These are phyloP conservation scores for Eucalyptus brandiana DNA, from an alignment of 345 rosid genomes.

Conservation along the genomic window DNA sequence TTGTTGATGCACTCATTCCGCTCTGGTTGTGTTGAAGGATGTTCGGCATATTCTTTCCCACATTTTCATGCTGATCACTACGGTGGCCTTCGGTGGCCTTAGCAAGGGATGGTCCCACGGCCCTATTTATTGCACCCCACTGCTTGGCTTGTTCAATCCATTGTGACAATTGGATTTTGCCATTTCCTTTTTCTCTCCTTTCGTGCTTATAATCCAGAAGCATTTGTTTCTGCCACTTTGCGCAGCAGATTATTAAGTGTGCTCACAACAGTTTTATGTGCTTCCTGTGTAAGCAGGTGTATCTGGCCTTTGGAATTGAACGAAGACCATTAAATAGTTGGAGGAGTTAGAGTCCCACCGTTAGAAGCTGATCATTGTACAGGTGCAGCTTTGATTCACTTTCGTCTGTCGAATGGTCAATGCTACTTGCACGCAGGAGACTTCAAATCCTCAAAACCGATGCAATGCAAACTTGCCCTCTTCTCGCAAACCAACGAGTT, in stretches of 20 bases:
- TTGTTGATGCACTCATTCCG: conserved; percentile 64
- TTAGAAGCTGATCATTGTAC: conserved; percentile 76
- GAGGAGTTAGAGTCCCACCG: conserved; percentile 17
- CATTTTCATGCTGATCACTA: conserved; percentile 74
- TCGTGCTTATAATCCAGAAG: neutral
- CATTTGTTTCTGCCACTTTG: neutral
- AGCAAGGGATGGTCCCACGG: conserved; percentile 61
- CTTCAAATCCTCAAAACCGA: conserved; percentile 53
- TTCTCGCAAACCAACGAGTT: conserved; percentile 34
- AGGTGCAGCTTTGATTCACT: conserved; percentile 61
- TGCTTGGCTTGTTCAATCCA: conserved; percentile 48
- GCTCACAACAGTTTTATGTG: neutral
- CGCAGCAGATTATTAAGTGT: neutral
- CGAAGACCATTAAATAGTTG: conserved; percentile 1
- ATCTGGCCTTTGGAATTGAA: conserved; percentile 44
- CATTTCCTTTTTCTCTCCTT: neutral
- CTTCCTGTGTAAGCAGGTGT: conserved; percentile 14
- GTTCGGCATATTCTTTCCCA: conserved; percentile 61
- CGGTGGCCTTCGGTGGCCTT: conserved; percentile 49
- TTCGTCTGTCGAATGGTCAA: conserved; percentile 39
- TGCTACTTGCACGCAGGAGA: conserved; percentile 74
- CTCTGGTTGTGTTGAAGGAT: conserved; percentile 47
- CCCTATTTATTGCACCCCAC: conserved; percentile 58
- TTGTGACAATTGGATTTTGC: conserved; percentile 14
- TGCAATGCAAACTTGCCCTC: conserved; percentile 36